Evolutionary conservation across 164 flowering plant species (phyloP), one percentile per base, ranked within the genome.

Genomic region (Akebia trifoliata): DNA sequence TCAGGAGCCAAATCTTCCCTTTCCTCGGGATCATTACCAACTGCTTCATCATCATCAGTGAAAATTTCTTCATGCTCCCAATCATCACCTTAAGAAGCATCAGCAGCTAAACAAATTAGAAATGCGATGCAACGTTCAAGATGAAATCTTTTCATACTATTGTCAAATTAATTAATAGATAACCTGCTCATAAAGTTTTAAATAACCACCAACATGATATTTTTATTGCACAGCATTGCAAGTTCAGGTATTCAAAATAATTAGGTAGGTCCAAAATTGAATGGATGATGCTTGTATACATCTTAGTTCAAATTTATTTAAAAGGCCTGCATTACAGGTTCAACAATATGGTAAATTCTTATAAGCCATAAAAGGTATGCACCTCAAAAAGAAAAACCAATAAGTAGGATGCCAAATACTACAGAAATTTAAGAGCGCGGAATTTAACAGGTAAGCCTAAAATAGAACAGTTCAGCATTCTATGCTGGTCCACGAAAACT

Each of bases 1-100:
- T 90, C 97, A 65, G 92, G 95, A 44, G 81, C 94, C 74, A 93
- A 76, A 74, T 87, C 91, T 62, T 92, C 98, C 63, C 97, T 71
- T 67, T 87, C 96, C 73, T 90, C 97, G 22, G 94, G 88, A 74
- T 87, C 84, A 73, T 69, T 80, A 40, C 78, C 96, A 51, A 81
- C 87, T 61, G 86, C 87, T 72, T 93, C 99, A 84, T 93, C 99
- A 69, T 93, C 97, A 78, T 93, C 99, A 10, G 99, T 93, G 65
- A 93, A 93, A 42, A 84, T 87, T 66, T 93, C 97, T 68, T 90
- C 99, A 79, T 93, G 99, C 82, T 93, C 97, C 99, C 99, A 93
- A 61, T 93, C 99, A 81, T 93, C 98, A 69, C 98, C 98, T n/a
- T 90, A 61, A 11, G 20, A 64, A 59, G 43, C 50, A 48, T 43